Evolutionary conservation across 345 rosid species (phyloP).

Genomic region (Balakata baccata): DNA sequence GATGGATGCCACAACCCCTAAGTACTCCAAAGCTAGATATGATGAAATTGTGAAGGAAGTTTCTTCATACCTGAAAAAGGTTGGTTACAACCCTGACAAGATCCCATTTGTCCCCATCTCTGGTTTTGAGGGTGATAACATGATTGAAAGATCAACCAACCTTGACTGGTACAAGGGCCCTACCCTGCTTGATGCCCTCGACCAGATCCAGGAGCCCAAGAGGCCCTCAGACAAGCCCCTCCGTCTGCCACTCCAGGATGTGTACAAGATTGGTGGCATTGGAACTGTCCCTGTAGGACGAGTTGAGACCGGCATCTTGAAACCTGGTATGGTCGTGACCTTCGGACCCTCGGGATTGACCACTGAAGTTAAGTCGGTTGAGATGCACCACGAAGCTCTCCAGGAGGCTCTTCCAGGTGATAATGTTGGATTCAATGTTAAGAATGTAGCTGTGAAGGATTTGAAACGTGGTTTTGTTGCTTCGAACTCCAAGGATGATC

Average conservation of each 20-base stretch:
- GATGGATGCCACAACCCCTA: conserved; percentile 83
- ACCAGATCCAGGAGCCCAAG: conserved; percentile 66
- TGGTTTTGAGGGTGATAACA: conserved; percentile 85
- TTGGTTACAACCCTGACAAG: conserved; percentile 71
- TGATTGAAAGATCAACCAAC: conserved; percentile 76
- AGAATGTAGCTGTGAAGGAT: conserved; percentile 47
- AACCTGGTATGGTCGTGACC: conserved; percentile 31
- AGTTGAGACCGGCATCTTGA: conserved; percentile 26
- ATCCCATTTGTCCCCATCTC: conserved; percentile 78
- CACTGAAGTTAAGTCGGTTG: conserved; percentile 30
- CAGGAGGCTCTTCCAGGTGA: conserved; percentile 35
- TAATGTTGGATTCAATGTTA: conserved; percentile 43
- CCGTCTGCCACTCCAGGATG: conserved; percentile 84
- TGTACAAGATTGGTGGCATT: conserved; percentile 85
- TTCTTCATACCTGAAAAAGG: conserved; percentile 73
- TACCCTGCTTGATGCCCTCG: conserved; percentile 66
- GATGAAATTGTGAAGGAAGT: conserved; percentile 78
- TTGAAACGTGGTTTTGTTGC: conserved; percentile 40
- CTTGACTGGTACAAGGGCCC: conserved; percentile 85
- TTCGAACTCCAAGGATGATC: conserved; percentile 43
- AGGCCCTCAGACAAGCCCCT: conserved; percentile 92
- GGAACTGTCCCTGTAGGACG: conserved; percentile 64
- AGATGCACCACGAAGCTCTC: conserved; percentile 31
- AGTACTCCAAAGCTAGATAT: conserved; percentile 71
- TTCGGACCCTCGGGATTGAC: conserved; percentile 27